Evolutionary conservation across 2,329 filamentous ascomycete species (phyloP).

Genomic region (Clonostachys rhizophaga): DNA sequence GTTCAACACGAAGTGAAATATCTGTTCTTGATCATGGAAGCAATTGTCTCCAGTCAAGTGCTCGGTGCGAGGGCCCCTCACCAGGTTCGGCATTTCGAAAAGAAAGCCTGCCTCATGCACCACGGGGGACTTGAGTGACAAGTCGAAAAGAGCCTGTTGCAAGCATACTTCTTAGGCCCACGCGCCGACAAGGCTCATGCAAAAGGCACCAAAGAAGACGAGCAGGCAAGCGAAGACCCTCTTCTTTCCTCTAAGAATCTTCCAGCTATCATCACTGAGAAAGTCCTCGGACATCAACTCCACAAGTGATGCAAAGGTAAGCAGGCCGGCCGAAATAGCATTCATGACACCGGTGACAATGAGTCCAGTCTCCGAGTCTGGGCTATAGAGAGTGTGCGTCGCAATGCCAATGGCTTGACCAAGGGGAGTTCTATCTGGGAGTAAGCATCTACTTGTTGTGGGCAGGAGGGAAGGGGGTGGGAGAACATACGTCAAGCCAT

Average conservation of each 20-base stretch:
- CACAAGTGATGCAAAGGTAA: constrained; percentile 67
- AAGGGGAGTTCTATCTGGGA: constrained; percentile 43
- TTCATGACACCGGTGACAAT: constrained; percentile 73
- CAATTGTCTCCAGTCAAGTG: too few species aligned
- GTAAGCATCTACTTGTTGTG: too few species aligned
- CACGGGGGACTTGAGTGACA: too few species aligned
- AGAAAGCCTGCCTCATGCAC: too few species aligned
- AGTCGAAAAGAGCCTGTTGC: too few species aligned
- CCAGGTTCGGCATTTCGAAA: too few species aligned
- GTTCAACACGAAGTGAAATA: too few species aligned
- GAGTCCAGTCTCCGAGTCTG: constrained; percentile 59
- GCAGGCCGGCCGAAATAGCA: constrained; percentile 65
- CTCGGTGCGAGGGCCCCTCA: too few species aligned
- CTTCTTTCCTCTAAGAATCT: constrained; percentile 43
- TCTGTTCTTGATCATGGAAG: too few species aligned
- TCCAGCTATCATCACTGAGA: constrained; percentile 59
- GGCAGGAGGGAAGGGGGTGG: too few species aligned
- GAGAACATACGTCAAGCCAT: constrained; percentile 36
- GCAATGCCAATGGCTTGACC: constrained; percentile 71
- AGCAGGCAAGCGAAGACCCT: constrained; percentile 50
- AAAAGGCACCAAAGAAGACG: constrained; percentile 54
- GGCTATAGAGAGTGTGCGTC: constrained; percentile 66
- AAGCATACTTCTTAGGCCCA: constrained; percentile 41
- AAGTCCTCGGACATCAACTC: constrained; percentile 72
- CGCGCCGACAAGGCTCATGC: constrained; percentile 60